Conservation (phyloP, 1,284 basidiomycete genomes). For the Boletellus deceptivus region DNA sequence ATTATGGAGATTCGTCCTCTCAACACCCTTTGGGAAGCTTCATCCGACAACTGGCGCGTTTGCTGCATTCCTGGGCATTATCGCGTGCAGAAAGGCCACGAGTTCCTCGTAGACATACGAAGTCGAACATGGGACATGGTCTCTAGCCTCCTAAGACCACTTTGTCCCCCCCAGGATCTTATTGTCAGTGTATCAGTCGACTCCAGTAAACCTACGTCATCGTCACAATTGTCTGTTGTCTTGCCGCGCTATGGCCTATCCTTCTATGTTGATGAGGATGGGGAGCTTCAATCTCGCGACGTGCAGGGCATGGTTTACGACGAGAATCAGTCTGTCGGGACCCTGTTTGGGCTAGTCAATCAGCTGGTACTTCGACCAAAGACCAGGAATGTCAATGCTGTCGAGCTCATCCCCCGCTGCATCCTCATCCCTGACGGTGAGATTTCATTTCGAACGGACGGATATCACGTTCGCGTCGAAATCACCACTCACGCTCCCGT, state of each 20-base stretch:
- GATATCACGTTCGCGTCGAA: conserved; percentile 26
- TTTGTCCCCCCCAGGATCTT: background rate
- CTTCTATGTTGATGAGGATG: background rate
- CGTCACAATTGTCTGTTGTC: background rate
- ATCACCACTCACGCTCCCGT: background rate
- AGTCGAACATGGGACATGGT: background rate
- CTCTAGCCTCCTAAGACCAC: background rate
- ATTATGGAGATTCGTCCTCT: background rate
- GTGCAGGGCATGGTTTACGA: background rate
- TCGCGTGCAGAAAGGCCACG: background rate
- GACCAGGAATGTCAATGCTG: background rate
- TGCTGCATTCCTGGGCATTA: background rate
- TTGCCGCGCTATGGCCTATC: background rate
- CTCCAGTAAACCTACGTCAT: background rate
- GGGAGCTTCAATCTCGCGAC: background rate
- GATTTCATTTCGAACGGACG: conserved; percentile 22
- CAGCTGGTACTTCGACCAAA: background rate
- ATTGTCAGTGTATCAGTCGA: background rate
- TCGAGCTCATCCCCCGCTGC: background rate
- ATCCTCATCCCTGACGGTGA: conserved; percentile 43
- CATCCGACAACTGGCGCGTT: background rate
- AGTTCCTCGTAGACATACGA: background rate
- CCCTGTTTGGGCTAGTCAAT: background rate
- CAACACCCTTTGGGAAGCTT: background rate
- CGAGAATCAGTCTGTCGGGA: background rate